A percentile compares a stretch with the other conserved stretches of the same genome.
These are phyloP conservation scores for Acacia melanoxylon DNA, from an alignment of 306 rosid genomes.

Conservation along the genomic window DNA sequence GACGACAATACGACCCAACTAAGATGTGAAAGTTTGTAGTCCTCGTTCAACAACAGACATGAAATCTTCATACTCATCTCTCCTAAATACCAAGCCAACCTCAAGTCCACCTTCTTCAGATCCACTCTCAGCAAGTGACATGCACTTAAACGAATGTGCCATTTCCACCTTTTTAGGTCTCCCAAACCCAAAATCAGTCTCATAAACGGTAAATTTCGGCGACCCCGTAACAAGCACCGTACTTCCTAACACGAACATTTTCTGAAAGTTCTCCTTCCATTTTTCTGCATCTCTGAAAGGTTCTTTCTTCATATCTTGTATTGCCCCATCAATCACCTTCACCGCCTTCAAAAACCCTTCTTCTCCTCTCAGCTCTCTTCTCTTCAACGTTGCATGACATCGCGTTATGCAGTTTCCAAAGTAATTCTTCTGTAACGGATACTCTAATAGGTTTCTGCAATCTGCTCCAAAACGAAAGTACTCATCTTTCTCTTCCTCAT, in stretches of 20 bases:
- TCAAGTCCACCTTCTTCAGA: conserved; percentile 40
- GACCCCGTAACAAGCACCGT: conserved; percentile 21
- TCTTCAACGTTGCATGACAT: conserved; percentile 30
- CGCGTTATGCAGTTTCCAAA: conserved; percentile 43
- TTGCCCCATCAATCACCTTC: conserved; percentile 26
- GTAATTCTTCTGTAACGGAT: conserved; percentile 27
- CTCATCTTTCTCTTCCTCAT: conserved; percentile 10
- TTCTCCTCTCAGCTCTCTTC: conserved; percentile 32
- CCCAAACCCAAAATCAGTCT: conserved; percentile 48
- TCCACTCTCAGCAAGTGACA: conserved; percentile 44
- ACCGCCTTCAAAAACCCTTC: conserved; percentile 33
- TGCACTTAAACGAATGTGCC: conserved; percentile 33
- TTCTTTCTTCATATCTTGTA: conserved; percentile 5
- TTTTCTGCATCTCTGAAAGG: not conserved
- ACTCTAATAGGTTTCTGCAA: conserved; percentile 35
- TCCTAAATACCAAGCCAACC: conserved; percentile 32
- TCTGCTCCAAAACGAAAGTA: conserved; percentile 29
- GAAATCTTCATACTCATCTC: conserved; percentile 15
- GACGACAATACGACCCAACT: not conserved
- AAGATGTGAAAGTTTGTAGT: conserved; percentile 5
- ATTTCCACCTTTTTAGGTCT: conserved; percentile 43
- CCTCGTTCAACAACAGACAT: conserved; percentile 12
- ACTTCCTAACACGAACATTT: conserved; percentile 5
- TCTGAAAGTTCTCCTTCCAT: not conserved
- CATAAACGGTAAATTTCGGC: conserved; percentile 38